Evolutionary conservation across 2,329 filamentous ascomycete genomes (phyloP), one percentile per base, ranked within the genome.

Genomic region (Neodidymelliopsis sp.): DNA sequence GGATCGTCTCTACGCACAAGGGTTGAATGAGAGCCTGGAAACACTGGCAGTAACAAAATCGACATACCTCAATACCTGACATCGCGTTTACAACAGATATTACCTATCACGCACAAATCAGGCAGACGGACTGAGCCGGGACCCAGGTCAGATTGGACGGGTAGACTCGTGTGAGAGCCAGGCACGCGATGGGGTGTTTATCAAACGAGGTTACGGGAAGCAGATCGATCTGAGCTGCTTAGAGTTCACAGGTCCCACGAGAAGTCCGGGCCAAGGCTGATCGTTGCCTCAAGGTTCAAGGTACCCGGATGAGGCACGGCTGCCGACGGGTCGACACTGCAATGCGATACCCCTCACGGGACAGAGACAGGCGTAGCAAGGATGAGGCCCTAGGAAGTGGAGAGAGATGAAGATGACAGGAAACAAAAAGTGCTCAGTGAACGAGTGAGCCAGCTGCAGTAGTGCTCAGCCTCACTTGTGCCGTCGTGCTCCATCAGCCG

Each of bases 1-100:
- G 13, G 19, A n/a, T n/a, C 19, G 6, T 31, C 11, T 15, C 30
- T 28, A 24, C 4, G 3, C n/a, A 4, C 19, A n/a, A 15, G 15
- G n/a, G 9, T 10, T 27, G 18, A 28, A 24, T 5, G 22, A 11
- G 11, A 22, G 24, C 9, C 16, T 10, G 13, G 13, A 12, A 27
- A 36, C 22, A 15, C 35, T 6, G 18, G 20, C 30, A 33, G 9
- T 15, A 36, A 38, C 33, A 22, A 31, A 22, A 49, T 10, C 36
- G 13, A 53, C 60, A 25, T 62, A 70, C 67, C 56, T 70, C 62
- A 30, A 66, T 45, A 41, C 57, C 60, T 39, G 63, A 67, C 66
- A 69, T 68, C 1, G 8, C 52, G 27, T 10, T 11, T 4, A 19
- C 15, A 27, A 20, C 19, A 19, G n/a, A 13, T 20, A 18, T 28